These are phyloP conservation scores for Saturnispora serradocipensis DNA, from an alignment of 805 yeast genomes.

Conservation along the genomic window DNA sequence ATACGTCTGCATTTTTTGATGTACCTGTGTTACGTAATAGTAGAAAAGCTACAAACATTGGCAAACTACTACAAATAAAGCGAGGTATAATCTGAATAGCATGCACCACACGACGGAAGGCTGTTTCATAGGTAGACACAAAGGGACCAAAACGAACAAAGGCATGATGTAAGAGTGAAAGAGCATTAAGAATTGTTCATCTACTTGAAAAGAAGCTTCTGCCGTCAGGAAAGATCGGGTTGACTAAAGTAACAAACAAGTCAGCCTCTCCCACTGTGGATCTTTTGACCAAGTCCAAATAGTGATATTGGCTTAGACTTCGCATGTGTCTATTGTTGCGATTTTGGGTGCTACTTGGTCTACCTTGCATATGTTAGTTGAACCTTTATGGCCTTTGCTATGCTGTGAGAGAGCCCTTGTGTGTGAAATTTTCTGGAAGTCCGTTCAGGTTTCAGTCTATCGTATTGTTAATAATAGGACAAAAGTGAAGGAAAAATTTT, in stretches of 20 bases:
- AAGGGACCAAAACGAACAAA: not conserved
- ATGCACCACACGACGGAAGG: too few species aligned
- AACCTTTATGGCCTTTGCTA: not conserved
- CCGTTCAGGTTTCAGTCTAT: not conserved
- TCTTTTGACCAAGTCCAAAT: not conserved
- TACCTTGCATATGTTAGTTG: not conserved
- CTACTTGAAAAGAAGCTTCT: too few species aligned
- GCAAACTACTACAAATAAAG: too few species aligned
- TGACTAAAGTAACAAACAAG: not conserved
- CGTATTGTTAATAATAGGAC: not conserved
- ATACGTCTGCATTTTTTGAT: not conserved
- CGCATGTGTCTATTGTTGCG: too few species aligned
- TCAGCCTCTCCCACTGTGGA: not conserved
- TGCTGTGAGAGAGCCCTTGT: not conserved
- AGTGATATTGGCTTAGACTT: too few species aligned
- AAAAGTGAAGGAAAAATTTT: not conserved
- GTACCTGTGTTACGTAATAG: not conserved
- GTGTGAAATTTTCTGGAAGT: not conserved
- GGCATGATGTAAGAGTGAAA: not conserved
- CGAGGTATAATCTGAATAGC: too few species aligned
- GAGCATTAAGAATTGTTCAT: not conserved
- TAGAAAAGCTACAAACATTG: not conserved
- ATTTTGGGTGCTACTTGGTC: too few species aligned
- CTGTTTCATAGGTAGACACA: not conserved
- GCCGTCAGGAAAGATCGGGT: too few species aligned